Evolutionary conservation across 2,329 filamentous ascomycete genomes (phyloP).

Genomic region (Trichoderma sp.): DNA sequence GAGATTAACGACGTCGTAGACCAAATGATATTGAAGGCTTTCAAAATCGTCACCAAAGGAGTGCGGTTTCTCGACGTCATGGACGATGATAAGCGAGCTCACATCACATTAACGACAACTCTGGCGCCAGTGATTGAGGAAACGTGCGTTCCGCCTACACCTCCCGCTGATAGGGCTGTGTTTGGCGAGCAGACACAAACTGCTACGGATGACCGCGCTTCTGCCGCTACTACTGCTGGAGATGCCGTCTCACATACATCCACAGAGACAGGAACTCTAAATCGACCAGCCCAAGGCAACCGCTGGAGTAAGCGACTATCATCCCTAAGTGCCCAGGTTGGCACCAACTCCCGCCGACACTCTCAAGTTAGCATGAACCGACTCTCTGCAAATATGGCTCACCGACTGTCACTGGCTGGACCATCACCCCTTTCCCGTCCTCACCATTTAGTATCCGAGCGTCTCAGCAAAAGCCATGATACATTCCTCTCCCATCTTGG

Average conservation of each 20-base stretch:
- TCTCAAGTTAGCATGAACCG: constrained; percentile 42
- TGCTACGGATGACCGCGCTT: constrained; percentile 39
- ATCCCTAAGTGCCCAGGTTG: constrained; percentile 38
- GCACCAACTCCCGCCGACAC: constrained; percentile 33
- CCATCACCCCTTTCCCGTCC: constrained; percentile 61
- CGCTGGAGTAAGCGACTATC: constrained; percentile 48
- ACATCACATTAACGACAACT: constrained; percentile 45
- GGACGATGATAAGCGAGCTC: constrained; percentile 58
- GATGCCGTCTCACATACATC: constrained; percentile 29
- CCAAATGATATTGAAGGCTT: constrained; percentile 89
- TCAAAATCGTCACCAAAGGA: constrained; percentile 88
- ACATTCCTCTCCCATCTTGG: constrained; percentile 85
- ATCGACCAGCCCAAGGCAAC: constrained; percentile 33
- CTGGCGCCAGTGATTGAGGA: constrained; percentile 61
- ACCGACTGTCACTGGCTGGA: constrained; percentile 72
- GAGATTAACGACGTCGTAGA: constrained; percentile 76
- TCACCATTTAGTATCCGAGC: constrained; percentile 77
- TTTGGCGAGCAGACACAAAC: constrained; percentile 43
- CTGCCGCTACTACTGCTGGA: constrained; percentile 36
- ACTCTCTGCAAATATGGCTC: constrained; percentile 57
- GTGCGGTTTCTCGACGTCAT: constrained; percentile 87
- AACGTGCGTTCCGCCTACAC: constrained; percentile 58
- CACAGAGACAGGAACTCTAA: background rate
- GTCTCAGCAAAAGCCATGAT: constrained; percentile 77
- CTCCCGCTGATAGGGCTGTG: constrained; percentile 55